Percentiles rank a stretch among this genome's conserved stretches.
Conservation (phyloP, 2,329 filamentous ascomycete genomes). For the Endoconidiophora polonica region DNA sequence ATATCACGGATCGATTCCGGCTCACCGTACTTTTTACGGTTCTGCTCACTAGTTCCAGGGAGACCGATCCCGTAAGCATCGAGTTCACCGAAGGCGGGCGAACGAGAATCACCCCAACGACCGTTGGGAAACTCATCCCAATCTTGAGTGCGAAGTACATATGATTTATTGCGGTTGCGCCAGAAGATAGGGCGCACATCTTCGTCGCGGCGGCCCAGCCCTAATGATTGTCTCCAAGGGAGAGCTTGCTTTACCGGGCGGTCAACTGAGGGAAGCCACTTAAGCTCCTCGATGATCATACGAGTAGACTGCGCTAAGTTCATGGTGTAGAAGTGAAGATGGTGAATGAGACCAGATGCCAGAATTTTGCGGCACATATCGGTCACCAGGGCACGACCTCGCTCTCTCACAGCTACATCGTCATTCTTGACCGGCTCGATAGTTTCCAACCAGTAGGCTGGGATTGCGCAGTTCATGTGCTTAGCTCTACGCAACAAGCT, state of each 20-base stretch:
- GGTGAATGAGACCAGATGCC: constrained; percentile 61
- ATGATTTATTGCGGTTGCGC: constrained; percentile 92
- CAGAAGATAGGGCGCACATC: constrained; percentile 98
- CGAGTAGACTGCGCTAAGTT: constrained; percentile 88
- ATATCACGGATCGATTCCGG: constrained; percentile 68
- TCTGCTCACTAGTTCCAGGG: constrained; percentile 88
- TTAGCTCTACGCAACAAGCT: constrained; percentile 80
- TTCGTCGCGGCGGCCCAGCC: constrained; percentile 72
- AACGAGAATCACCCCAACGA: constrained; percentile 92
- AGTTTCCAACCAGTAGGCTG: constrained; percentile 60
- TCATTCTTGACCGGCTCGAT: constrained; percentile 94
- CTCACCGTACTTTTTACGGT: constrained; percentile 86
- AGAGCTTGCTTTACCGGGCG: constrained; percentile 76
- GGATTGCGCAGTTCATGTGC: constrained; percentile 78
- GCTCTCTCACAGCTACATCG: constrained; percentile 76
- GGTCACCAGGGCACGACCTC: constrained; percentile 73
- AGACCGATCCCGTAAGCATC: constrained; percentile 88
- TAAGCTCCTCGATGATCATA: constrained; percentile 83
- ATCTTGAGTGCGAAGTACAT: constrained; percentile 86
- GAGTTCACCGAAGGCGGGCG: constrained; percentile 87
- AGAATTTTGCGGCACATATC: constrained; percentile 81
- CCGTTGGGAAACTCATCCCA: constrained; percentile 99
- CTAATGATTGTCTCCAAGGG: constrained; percentile 91
- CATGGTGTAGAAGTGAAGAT: constrained; percentile 96
- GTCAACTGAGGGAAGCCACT: constrained; percentile 60